Percentiles rank a stretch among this genome's conserved stretches.
Conservation (phyloP, 148 eudicot genomes). For the Talinum fruticosum region DNA sequence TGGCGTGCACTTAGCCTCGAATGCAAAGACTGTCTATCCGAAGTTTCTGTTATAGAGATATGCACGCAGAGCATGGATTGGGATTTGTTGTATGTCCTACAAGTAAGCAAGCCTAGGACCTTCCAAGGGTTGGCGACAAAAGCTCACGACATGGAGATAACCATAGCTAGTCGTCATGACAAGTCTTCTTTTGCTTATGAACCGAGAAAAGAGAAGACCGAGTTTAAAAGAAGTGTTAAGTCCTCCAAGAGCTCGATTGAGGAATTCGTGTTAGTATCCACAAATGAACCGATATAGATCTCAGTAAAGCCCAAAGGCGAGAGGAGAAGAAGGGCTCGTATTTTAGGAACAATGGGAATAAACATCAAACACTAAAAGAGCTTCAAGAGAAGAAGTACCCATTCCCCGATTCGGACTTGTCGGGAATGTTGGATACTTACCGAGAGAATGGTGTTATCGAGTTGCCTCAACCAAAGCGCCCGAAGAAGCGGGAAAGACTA, state of each 20-base stretch:
- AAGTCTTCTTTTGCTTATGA: background rate
- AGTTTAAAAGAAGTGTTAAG: background rate
- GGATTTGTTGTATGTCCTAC: background rate
- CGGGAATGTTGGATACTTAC: background rate
- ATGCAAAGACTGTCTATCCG: background rate
- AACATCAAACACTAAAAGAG: background rate
- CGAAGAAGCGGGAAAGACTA: background rate
- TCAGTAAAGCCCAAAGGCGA: background rate
- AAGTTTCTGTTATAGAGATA: background rate
- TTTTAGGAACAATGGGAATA: background rate
- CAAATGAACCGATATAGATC: background rate
- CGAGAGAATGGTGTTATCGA: background rate
- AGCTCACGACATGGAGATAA: background rate
- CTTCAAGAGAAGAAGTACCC: background rate
- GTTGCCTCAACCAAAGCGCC: background rate
- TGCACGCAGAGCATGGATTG: background rate
- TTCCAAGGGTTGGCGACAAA: background rate
- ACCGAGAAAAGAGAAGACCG: background rate
- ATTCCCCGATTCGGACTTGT: background rate
- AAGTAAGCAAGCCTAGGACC: background rate
- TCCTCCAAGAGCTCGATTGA: background rate
- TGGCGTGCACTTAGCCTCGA: background rate
- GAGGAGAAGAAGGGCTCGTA: background rate
- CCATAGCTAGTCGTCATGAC: background rate
- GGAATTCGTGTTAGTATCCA: background rate